Evolutionary conservation across 2,329 filamentous ascomycete genomes (phyloP), one percentile per base, ranked within the genome.

Genomic region (Bipolaris cookei): DNA sequence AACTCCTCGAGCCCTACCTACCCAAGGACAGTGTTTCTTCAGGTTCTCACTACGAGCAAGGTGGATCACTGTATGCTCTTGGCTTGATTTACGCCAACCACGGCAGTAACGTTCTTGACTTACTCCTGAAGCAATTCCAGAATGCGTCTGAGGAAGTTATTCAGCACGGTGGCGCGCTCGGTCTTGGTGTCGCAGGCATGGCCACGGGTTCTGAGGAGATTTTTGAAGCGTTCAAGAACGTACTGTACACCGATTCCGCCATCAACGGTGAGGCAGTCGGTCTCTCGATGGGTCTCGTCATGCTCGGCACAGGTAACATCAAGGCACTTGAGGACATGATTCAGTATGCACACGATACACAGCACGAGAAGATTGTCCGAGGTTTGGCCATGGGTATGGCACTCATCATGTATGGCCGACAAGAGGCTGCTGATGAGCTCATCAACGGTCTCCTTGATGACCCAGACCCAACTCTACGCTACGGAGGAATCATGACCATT

Each of bases 401-500:
- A 10, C 83, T 99, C 58, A 97, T 99, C 81, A 98, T 98, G 94
- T 99, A 95, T 69, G 92, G 90, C 45, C 90, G 92, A 58, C 93
- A 98, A 79, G 95, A 99, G 78, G 90, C 90, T 62, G 95, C 95
- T 11, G 95, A 99, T 77, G 90, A 95, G 71, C 86, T 98, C 68
- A 96, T 99, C 65, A 94, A 96, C 72, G 92, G 91, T 45, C 87
- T 99, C 1, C 84, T 99, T 34, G 92, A 92, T 63, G 95, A 99
- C 68, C 91, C 95, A 1, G 94, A 99, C 74, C 92, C 95, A 66
- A 94, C 92, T 6, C 83, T 99, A 59, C 88, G 95, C 65, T 99
- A 99, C 68, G 95, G 95, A 75, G 95, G 95, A 81, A 97, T 99
- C 77, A 92, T 99, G 87, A 97, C 95, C n/a, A 91, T 99, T 56